Conservation (phyloP, 768 basidiomycete genomes). For the Cytidiella melzeri region DNA sequence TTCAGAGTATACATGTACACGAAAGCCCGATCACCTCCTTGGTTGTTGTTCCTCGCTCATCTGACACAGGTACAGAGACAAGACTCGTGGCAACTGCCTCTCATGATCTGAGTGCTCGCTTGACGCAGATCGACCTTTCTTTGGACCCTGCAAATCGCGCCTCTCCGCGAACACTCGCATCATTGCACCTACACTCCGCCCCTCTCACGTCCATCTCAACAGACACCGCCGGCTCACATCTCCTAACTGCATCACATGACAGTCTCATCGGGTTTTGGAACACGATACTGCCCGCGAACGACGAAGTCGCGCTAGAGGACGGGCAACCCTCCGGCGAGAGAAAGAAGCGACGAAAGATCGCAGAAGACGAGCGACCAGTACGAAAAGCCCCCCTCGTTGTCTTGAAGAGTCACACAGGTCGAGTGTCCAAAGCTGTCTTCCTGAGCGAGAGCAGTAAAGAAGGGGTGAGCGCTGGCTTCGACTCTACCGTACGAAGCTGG, state of each 20-base stretch:
- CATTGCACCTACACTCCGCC: slow-evolving; percentile 77
- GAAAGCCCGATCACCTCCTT: slow-evolving; percentile 63
- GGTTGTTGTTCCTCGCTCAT: slow-evolving; percentile 40
- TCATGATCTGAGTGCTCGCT: slow-evolving; percentile 69
- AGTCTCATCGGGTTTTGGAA: slow-evolving; percentile 79
- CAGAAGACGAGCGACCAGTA: slow-evolving; percentile 30
- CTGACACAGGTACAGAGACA: slow-evolving; percentile 22
- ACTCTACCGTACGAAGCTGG: slow-evolving; percentile 88
- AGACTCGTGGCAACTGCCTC: slow-evolving; percentile 61
- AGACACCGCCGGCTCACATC: slow-evolving; percentile 46
- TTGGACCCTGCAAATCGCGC: slow-evolving; percentile 5
- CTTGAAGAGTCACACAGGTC: slow-evolving; percentile 76
- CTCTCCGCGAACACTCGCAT: slow-evolving; percentile 39
- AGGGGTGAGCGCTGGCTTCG: slow-evolving; percentile 80
- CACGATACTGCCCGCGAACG: slow-evolving; percentile 48
- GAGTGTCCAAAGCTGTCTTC: slow-evolving; percentile 74
- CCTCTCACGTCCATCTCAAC: slow-evolving; percentile 69
- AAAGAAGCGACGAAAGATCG: slow-evolving; percentile 62
- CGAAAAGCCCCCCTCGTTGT: slow-evolving; percentile 67
- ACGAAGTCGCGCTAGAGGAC: slow-evolving; percentile 53
- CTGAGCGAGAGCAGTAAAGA: slow-evolving; percentile 24
- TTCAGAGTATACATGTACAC: slow-evolving; percentile 48
- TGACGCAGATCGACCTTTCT: slow-evolving; percentile 33
- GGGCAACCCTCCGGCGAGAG: slow-evolving; percentile 23
- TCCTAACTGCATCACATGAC: slow-evolving; percentile 89